Evolutionary conservation across 768 basidiomycete genomes (phyloP), one percentile per base, ranked within the genome.

Genomic region (Serendipita sp.): DNA sequence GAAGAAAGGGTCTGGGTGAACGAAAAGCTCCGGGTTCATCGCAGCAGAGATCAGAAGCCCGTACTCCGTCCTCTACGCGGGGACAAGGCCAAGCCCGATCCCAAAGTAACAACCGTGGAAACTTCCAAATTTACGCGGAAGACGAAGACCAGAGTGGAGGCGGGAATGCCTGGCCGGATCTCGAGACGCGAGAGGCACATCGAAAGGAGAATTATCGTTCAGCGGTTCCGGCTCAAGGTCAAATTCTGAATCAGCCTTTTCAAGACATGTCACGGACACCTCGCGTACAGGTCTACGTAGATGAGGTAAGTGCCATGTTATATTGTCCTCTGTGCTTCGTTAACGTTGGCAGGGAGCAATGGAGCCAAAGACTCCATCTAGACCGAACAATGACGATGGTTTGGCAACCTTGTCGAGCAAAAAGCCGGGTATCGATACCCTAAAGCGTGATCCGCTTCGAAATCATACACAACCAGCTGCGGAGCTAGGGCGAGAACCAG

Each of bases 51-150:
- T n/a, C 56, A n/a, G 56, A 60, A 37, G 32, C 16, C 18, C 56
- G 56, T 10, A 37, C 28, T 38, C 56, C 56, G 10, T n/a, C 34
- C 10, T 60, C 28, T 63, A 74, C 48, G 74, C 5, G 48, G 18
- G 48, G 48, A 18, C 4, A 32, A 4, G 35, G 34, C 35, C 56
- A 60, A 38, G 37, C 30, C 8, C 16, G 28, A 8, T 30, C 56
- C 16, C 16, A n/a, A 38, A n/a, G 34, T n/a, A 60, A 60, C 18
- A 60, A 60, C 37, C 48, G 48, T 53, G 48, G 48, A 18, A 32
- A 18, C 32, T 60, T 60, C 18, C 56, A 60, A 35, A 60, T 60
- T n/a, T 60, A 28, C 18, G 35, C 56, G 11, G 56, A 60, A 3
- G 56, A 35, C 10, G 56, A 60, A 24, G 56, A n/a, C 10, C 28